These are phyloP conservation scores for Blepharisma japonicum DNA, from an alignment of 73 alveolate species.

Conservation along the genomic window DNA sequence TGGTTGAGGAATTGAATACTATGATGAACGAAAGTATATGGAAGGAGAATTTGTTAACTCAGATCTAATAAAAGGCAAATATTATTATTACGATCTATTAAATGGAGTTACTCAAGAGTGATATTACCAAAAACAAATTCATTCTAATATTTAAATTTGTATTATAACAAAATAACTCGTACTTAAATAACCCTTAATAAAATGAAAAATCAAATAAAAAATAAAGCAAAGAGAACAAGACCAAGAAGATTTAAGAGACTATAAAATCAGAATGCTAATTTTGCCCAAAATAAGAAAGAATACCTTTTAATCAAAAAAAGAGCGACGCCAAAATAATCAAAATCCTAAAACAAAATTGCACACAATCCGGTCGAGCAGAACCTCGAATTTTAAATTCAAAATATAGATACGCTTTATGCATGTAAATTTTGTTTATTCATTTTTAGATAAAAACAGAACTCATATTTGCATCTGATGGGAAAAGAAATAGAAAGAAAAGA, in stretches of 20 bases:
- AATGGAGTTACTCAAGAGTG: no score
- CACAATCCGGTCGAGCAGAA: background rate
- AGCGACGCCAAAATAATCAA: background rate
- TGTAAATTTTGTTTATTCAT: constrained; percentile 82
- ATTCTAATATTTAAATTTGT: no score
- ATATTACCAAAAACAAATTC: no score
- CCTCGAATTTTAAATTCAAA: constrained; percentile 62
- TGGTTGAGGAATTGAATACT: no score
- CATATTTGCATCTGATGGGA: constrained; percentile 89
- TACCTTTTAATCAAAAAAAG: background rate
- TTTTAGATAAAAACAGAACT: constrained; percentile 61
- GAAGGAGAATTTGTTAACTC: no score
- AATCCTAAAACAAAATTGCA: background rate
- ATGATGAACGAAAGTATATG: no score
- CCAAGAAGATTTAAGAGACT: background rate
- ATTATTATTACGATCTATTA: no score
- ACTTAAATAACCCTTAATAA: background rate
- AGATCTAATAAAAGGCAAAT: no score
- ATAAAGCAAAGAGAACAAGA: background rate
- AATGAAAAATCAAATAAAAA: constrained; percentile 2
- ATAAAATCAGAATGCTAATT: background rate
- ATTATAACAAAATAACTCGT: no score
- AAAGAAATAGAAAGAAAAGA: constrained; percentile 95
- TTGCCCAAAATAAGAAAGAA: background rate
- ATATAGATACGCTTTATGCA: constrained; percentile 73